phyloP scores from a whole-genome alignment of 2,329 filamentous ascomycete species.

The Dactylonectria estremocensis region DNA sequence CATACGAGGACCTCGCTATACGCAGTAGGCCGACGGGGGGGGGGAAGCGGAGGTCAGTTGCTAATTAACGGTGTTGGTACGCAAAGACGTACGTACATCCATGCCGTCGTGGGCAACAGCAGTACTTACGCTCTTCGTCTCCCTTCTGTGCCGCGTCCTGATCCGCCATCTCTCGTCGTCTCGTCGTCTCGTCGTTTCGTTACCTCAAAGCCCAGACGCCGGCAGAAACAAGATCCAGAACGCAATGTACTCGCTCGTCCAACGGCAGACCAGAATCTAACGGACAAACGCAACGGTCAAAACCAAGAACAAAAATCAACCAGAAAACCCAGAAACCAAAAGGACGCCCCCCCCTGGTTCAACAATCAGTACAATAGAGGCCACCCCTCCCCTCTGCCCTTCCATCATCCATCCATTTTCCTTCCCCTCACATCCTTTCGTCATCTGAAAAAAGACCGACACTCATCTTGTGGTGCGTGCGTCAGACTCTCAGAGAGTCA shows the following conservation, averaged over 20 bases:
- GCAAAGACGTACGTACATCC: constrained; percentile 24
- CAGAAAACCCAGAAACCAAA: background rate
- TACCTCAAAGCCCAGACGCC: background rate
- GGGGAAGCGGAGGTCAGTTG: background rate
- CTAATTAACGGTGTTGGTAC: constrained; percentile 27
- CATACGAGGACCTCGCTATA: background rate
- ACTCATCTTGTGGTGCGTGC: background rate
- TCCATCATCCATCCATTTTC: background rate
- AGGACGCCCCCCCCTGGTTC: background rate
- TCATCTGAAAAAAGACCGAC: background rate
- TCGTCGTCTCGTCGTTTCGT: background rate
- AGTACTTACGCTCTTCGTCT: constrained; percentile 9
- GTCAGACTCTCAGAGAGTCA: background rate
- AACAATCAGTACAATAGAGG: background rate
- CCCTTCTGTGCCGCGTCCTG: background rate
- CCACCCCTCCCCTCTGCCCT: background rate
- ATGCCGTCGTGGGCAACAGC: background rate
- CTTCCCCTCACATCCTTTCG: background rate
- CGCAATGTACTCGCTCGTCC: background rate
- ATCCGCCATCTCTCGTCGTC: background rate
- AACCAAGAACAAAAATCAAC: background rate
- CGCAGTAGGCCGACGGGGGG: background rate
- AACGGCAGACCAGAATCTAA: constrained; percentile 7
- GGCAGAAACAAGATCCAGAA: background rate
- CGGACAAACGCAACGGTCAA: constrained; percentile 3